Percentiles rank a stretch among this genome's conserved stretches.
These are phyloP conservation scores for Colletotrichum sansevieriae DNA, from an alignment of 2,329 filamentous ascomycete species.

Conservation along the genomic window DNA sequence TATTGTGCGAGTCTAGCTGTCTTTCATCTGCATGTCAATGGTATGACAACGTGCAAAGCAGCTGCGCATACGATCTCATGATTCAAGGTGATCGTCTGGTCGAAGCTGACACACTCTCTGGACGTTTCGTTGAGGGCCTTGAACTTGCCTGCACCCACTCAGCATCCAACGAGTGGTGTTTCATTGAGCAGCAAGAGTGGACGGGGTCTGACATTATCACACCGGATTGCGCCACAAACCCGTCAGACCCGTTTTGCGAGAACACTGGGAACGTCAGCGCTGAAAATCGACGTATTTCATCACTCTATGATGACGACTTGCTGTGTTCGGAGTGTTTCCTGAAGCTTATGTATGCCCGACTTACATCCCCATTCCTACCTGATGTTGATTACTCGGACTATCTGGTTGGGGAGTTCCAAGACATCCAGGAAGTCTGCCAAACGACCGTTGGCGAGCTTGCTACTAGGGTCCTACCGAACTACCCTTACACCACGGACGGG, in stretches of 20 bases:
- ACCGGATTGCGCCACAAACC: neutral
- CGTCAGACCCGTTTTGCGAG: neutral
- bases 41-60: constrained; percentile 1
- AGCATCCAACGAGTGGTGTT: neutral
- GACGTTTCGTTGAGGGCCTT: neutral
- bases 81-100: constrained; percentile 17
- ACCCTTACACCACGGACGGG: neutral
- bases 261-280: neutral
- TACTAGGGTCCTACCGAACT: neutral
- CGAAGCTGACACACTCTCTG: constrained; percentile 12
- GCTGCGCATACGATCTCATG: constrained; percentile 11
- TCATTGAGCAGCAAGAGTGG: neutral
- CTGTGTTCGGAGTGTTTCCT: constrained; percentile 4
- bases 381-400: neutral
- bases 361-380: neutral
- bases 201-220: neutral
- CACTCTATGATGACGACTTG: neutral
- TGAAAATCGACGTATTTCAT: neutral
- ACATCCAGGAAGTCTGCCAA: neutral
- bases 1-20: constrained; percentile 14
- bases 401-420: neutral
- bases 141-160: neutral
- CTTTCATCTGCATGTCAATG: constrained; percentile 14
- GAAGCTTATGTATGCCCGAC: neutral
- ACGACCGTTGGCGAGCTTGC: neutral